Percentiles rank a stretch among this genome's conserved stretches.
These are phyloP conservation scores for Phytophthora chlamydospora DNA, from an alignment of 352 stramenopile genomes.

Conservation along the genomic window DNA sequence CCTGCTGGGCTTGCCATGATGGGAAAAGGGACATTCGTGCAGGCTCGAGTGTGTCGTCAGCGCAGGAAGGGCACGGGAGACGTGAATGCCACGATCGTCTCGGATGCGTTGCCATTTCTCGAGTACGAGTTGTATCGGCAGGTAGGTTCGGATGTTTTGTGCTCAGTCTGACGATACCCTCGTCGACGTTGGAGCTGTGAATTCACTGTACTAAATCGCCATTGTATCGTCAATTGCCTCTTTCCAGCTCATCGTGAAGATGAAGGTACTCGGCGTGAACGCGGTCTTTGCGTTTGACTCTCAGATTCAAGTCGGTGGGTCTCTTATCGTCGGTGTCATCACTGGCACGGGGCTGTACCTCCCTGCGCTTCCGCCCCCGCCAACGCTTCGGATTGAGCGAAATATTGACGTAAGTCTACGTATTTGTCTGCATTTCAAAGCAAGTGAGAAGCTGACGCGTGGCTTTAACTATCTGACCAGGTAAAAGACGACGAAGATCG, in stretches of 20 bases:
- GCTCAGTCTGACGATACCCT: not conserved
- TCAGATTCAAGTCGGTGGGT: slow-evolving; percentile 92
- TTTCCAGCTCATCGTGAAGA: slow-evolving; percentile 82
- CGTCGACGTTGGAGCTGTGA: too few species aligned
- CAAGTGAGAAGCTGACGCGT: too few species aligned
- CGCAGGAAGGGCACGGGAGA: slow-evolving; percentile 93
- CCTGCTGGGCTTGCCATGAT: slow-evolving; percentile 85
- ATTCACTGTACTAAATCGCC: slow-evolving; percentile 5
- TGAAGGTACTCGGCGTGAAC: slow-evolving; percentile 96
- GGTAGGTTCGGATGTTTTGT: slow-evolving; percentile 46
- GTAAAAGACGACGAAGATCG: slow-evolving; percentile 94
- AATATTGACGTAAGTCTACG: slow-evolving; percentile 89
- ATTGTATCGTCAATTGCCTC: not conserved
- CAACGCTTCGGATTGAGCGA: slow-evolving; percentile 93
- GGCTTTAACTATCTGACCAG: slow-evolving; percentile 28
- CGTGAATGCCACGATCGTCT: slow-evolving; percentile 96
- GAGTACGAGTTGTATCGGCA: slow-evolving; percentile 98
- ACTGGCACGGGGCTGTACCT: slow-evolving; percentile 93
- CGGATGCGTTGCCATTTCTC: slow-evolving; percentile 97
- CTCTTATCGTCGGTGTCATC: slow-evolving; percentile 90
- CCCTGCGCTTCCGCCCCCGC: slow-evolving; percentile 94
- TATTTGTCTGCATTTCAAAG: not conserved
- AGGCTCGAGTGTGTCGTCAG: slow-evolving; percentile 95
- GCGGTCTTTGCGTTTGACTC: slow-evolving; percentile 95
- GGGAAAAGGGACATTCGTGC: slow-evolving; percentile 94